These are phyloP conservation scores for Sherardia arvensis DNA, from an alignment of 257 asterid species.

Conservation along the genomic window DNA sequence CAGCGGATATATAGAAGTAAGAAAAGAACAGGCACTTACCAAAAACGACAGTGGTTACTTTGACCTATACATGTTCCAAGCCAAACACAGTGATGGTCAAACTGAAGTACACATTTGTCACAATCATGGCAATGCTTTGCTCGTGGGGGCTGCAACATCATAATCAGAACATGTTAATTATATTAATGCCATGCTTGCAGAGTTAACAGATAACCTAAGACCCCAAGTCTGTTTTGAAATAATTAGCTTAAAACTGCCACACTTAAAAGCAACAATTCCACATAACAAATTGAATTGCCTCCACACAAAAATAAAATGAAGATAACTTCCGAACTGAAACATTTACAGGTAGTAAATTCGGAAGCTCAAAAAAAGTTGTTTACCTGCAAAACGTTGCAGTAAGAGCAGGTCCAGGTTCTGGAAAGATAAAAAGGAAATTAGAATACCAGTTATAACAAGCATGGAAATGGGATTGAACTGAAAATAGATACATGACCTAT, in stretches of 20 bases:
- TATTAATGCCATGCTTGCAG: constrained; percentile 6
- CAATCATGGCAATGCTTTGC: constrained; percentile 97
- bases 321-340: not conserved
- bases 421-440: constrained; percentile 17
- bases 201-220: not conserved
- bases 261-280: not conserved
- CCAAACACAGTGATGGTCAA: constrained; percentile 99
- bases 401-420: constrained; percentile 77
- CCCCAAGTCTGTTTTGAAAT: not conserved
- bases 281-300: too few species aligned
- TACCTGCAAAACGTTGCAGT: constrained; percentile 89
- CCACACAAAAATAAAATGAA: not conserved
- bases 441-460: not conserved
- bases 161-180: constrained; percentile 5
- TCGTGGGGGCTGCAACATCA: constrained; percentile 76
- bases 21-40: constrained; percentile 40
- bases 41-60: constrained; percentile 82
- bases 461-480: not conserved
- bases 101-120: constrained; percentile 93
- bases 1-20: constrained; percentile 3
- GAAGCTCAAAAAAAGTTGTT: not conserved
- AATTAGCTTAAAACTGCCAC: not conserved
- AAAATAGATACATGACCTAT: not conserved
- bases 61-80: constrained; percentile 94
- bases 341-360: not conserved